A percentile compares a stretch with the other conserved stretches of the same genome.
These are phyloP conservation scores for Metschnikowia matae DNA, from an alignment of 805 yeast genomes.

Conservation along the genomic window DNA sequence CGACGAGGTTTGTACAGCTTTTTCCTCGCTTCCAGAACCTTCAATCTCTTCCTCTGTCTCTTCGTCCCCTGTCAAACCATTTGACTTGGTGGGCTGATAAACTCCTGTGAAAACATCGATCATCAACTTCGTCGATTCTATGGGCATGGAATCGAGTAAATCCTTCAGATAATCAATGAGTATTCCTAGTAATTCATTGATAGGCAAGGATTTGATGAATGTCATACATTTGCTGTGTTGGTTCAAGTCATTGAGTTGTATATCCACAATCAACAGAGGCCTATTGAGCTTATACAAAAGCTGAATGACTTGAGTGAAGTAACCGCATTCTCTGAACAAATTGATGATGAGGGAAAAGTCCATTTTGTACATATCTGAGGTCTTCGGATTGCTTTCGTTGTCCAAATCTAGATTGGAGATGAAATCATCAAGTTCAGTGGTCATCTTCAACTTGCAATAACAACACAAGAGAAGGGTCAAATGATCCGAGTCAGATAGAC, in stretches of 20 bases:
- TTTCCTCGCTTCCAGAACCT: constrained; percentile 11
- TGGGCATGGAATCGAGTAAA: constrained; percentile 64
- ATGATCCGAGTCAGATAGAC: constrained; percentile 70
- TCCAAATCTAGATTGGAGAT: constrained; percentile 39
- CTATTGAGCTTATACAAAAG: constrained; percentile 70
- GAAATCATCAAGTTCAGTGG: constrained; percentile 54
- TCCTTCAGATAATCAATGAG: constrained; percentile 62
- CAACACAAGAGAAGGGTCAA: constrained; percentile 74
- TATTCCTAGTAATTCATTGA: constrained; percentile 74
- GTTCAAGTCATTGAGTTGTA: constrained; percentile 61
- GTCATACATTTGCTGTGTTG: constrained; percentile 57
- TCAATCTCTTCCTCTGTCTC: background rate
- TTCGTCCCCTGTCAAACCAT: constrained; percentile 7
- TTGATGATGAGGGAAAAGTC: constrained; percentile 65
- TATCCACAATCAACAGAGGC: constrained; percentile 70
- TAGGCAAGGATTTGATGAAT: constrained; percentile 62
- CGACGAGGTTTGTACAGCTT: constrained; percentile 13
- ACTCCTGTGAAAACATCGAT: constrained; percentile 88
- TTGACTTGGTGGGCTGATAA: constrained; percentile 45
- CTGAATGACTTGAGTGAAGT: constrained; percentile 59
- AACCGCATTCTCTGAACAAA: constrained; percentile 70
- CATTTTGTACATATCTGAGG: constrained; percentile 12
- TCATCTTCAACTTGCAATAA: constrained; percentile 69
- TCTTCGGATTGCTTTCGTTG: constrained; percentile 6
- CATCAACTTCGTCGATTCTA: constrained; percentile 75